Conservation (phyloP, 495 filamentous ascomycete species). For the Terfezia boudieri region DNA sequence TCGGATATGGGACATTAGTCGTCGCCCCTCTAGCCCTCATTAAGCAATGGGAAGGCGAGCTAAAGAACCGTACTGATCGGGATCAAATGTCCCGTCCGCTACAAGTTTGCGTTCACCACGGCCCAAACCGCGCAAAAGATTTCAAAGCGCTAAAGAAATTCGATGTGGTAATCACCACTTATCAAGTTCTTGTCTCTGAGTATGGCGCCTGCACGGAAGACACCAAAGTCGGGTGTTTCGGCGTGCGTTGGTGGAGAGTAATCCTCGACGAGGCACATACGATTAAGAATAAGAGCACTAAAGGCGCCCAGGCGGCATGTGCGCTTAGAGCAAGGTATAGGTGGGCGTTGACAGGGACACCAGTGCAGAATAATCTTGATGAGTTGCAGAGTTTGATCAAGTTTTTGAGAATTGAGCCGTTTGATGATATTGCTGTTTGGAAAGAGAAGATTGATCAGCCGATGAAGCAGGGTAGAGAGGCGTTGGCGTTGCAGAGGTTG, state of each 20-base stretch:
- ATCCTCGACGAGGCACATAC: constrained; percentile 94
- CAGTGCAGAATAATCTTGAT: constrained; percentile 95
- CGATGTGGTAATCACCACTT: constrained; percentile 94
- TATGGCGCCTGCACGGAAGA: constrained; percentile 18
- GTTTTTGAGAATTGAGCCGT: constrained; percentile 83
- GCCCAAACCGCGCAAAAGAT: constrained; percentile 57
- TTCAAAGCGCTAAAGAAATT: constrained; percentile 52
- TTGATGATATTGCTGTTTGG: constrained; percentile 60
- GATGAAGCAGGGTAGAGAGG: constrained; percentile 64
- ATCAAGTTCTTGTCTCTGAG: constrained; percentile 65
- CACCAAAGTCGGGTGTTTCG: constrained; percentile 63
- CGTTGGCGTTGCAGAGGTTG: constrained; percentile 69
- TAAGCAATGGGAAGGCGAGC: constrained; percentile 90
- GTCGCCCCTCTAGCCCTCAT: constrained; percentile 90
- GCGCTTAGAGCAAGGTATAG: constrained; percentile 61
- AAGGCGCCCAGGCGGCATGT: constrained; percentile 71
- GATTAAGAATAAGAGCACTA: constrained; percentile 95
- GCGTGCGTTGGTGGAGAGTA: constrained; percentile 80
- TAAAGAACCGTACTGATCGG: constrained; percentile 49
- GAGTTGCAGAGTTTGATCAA: constrained; percentile 83
- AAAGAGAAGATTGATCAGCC: constrained; percentile 69
- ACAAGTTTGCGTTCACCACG: constrained; percentile 67
- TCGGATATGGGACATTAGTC: constrained; percentile 66
- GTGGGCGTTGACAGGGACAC: constrained; percentile 91
- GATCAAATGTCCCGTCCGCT: constrained; percentile 35